A percentile compares a stretch with the other conserved stretches of the same genome.
phyloP scores from a whole-genome alignment of 495 filamentous ascomycete species.

The Neurospora sp. region DNA sequence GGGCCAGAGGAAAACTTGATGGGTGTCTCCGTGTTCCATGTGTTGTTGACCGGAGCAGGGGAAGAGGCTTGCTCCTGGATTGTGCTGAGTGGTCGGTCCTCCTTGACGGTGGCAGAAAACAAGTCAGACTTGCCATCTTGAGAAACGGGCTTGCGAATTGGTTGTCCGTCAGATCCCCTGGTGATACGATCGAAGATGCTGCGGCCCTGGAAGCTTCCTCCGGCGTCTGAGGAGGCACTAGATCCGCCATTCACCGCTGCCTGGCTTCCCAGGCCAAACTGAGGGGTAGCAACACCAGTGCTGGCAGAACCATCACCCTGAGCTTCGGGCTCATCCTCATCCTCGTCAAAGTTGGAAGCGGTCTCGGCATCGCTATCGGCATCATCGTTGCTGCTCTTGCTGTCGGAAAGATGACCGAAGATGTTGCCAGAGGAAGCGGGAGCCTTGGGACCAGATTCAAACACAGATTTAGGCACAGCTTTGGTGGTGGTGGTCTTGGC shows the following conservation, averaged over 20 bases:
- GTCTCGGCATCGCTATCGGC: slow-evolving; percentile 35
- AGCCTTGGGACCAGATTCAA: slow-evolving; percentile 15
- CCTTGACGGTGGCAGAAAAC: slow-evolving; percentile 18
- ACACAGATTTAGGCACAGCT: slow-evolving; percentile 14
- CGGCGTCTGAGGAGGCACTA: slow-evolving; percentile 24
- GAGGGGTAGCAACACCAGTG: slow-evolving; percentile 24
- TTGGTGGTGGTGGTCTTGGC: slow-evolving; percentile 5
- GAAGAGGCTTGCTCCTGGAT: slow-evolving; percentile 24
- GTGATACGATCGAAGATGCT: slow-evolving; percentile 52
- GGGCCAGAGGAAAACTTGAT: slow-evolving; percentile 25
- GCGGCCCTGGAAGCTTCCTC: slow-evolving; percentile 29
- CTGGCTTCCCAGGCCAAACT: slow-evolving; percentile 15
- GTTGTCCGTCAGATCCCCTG: slow-evolving; percentile 37
- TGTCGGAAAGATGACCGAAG: slow-evolving; percentile 52
- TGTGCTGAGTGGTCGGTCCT: slow-evolving; percentile 24
- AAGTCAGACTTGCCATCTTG: slow-evolving; percentile 14
- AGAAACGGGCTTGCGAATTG: slow-evolving; percentile 25
- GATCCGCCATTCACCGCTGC: slow-evolving; percentile 15
- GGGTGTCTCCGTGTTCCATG: slow-evolving; percentile 31
- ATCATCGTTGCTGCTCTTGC: slow-evolving; percentile 35
- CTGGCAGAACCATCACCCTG: slow-evolving; percentile 19
- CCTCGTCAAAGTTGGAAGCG: slow-evolving; percentile 31
- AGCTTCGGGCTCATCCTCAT: slow-evolving; percentile 18
- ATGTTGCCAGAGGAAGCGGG: slow-evolving; percentile 36
- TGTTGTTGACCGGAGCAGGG: slow-evolving; percentile 32